Base-by-base conservation (phyloP, 78 protist genomes). In the Pigoraptor vietnamica region DNA sequence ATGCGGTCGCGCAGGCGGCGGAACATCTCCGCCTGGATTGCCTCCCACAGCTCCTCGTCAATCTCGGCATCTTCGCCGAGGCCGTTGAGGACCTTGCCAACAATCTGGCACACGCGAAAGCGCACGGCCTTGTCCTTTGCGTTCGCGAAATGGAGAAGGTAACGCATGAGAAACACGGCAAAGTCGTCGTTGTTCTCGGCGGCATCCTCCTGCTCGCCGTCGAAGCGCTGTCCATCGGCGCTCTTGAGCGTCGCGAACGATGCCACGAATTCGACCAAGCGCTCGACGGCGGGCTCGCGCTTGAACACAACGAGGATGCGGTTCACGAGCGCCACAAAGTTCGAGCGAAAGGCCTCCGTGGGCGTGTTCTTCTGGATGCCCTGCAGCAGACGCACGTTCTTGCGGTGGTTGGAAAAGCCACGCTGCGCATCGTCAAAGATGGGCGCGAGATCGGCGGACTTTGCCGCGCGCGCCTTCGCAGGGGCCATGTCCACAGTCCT, bases 81-180 rank as follows among this genome's bases (percentile, higher is more conserved):
- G 10, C 33, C 32, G n/a, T 56, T 24, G 39, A 92, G 33, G 79
- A 89, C 14, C 35, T 32, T n/a, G 0, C 37, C 34, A 0, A 92
- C 79, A 0, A 81, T 0, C 39, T 88, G 91, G 25, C 91, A 38
- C 37, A 34, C 92, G 55, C 94, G 88, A 86, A 92, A 89, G 86
- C 94, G 89, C 81, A 92, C 94, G 0, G 90, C 88, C 90, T 92
- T 92, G 86, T 92, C 91, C 37, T 81, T 34, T 21, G 94, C 88
- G 1, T 24, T 48, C 24, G n/a, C 0, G 35, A 81, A 29, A 0
- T 23, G 33, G 36, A 91, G 9, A 33, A 91, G 92, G 19, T 82
- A 34, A 1, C 34, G 39, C 21, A 82, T 82, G n/a, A 82, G 1
- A 2, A 21, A 40, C 25, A 40, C 56, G 25, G 56, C 56, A 2